Conservation (phyloP, 306 rosid species). For the Cicer arietinum region DNA sequence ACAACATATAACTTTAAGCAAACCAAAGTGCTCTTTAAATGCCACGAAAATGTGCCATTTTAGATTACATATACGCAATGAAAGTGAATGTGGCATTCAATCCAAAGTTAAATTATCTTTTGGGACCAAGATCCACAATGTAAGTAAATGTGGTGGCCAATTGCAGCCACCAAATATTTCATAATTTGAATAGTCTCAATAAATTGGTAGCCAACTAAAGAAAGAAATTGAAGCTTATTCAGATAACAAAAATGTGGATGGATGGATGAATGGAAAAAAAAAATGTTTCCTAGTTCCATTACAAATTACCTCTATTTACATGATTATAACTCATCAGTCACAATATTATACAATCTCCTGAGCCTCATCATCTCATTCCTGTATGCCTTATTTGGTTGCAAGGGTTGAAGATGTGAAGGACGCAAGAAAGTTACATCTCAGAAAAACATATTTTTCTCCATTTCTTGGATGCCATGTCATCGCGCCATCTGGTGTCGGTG, state of each 20-base stretch:
- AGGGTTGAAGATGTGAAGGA: conserved; percentile 51
- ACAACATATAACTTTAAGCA: too few relatives aligned
- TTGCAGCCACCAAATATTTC: conserved; percentile 43
- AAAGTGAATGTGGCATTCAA: too few relatives aligned
- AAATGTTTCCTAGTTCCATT: conserved; percentile 52
- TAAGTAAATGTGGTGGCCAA: conserved; percentile 43
- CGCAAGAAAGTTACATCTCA: conserved; percentile 45
- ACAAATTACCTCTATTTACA: conserved; percentile 83
- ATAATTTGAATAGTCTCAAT: conserved; percentile 38
- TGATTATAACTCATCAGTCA: conserved; percentile 51
- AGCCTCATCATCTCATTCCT: conserved; percentile 43
- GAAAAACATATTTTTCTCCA: conserved; percentile 38
- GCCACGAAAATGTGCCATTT: neutral
- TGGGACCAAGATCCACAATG: neutral
- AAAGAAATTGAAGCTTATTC: neutral
- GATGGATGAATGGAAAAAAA: conserved; percentile 72
- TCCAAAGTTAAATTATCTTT: neutral
- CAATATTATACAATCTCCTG: conserved; percentile 55
- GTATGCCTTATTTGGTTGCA: conserved; percentile 56
- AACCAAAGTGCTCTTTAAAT: too few relatives aligned
- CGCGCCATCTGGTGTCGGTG: conserved; percentile 43
- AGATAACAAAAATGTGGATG: conserved; percentile 56
- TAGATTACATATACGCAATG: too few relatives aligned
- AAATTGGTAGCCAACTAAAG: conserved; percentile 16
- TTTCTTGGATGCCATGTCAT: conserved; percentile 19